A percentile compares a stretch with the other conserved stretches of the same genome.
Evolutionary conservation across 495 filamentous ascomycete species (phyloP).

Genomic region (Hypomontagnella submonticulosa): DNA sequence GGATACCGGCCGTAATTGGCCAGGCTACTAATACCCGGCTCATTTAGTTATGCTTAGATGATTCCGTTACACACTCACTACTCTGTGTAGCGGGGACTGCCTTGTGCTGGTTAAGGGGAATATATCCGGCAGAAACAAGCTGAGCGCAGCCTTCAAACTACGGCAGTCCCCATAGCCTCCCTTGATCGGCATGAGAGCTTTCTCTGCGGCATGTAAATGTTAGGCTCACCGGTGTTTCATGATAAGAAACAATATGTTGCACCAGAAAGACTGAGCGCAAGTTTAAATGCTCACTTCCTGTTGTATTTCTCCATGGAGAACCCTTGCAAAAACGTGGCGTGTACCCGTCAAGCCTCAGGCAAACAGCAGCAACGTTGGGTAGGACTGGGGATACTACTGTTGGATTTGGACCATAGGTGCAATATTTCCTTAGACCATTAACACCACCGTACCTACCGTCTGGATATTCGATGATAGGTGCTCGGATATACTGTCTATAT

Average conservation of each 20-base stretch:
- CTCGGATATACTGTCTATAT: constrained; percentile 11
- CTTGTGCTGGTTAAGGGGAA: constrained; percentile 9
- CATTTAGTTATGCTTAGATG: constrained; percentile 32
- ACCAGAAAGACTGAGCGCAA: constrained; percentile 16
- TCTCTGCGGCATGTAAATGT: constrained; percentile 28
- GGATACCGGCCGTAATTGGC: constrained; percentile 11
- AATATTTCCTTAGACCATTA: constrained; percentile 10
- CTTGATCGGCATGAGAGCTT: constrained; percentile 34
- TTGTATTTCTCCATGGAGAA: constrained; percentile 22
- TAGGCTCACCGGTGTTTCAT: constrained; percentile 39
- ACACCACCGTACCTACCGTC: constrained; percentile 10
- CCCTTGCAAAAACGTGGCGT: constrained; percentile 33
- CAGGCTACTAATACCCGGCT: constrained; percentile 15
- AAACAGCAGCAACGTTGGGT: constrained; percentile 22
- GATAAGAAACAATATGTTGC: constrained; percentile 19
- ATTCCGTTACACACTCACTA: constrained; percentile 22
- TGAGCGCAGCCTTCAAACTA: constrained; percentile 9
- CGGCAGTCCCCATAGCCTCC: constrained; percentile 27
- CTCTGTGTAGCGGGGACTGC: constrained; percentile 4
- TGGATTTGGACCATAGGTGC: constrained; percentile 16
- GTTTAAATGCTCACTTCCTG: constrained; percentile 15
- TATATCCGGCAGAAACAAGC: constrained; percentile 6
- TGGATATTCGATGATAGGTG: constrained; percentile 9
- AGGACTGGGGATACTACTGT: constrained; percentile 15
- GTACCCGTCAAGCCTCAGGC: constrained; percentile 31